These are phyloP conservation scores for Posidonia australis DNA, from an alignment of 106 monocot genomes.

Conservation along the genomic window DNA sequence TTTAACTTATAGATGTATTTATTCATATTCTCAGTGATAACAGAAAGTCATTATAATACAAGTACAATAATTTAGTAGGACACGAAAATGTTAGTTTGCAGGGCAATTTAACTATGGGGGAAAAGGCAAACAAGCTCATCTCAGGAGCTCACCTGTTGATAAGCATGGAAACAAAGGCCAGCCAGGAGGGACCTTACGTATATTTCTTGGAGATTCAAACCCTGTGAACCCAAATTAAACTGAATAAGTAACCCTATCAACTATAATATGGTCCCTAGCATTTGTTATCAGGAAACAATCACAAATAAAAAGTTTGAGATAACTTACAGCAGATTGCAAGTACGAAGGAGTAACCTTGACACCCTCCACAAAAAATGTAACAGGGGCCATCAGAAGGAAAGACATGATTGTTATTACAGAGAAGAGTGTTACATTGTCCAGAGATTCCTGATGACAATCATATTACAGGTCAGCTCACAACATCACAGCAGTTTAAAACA, in stretches of 20 bases:
- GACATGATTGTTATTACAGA: constrained; percentile 89
- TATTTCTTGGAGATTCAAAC: constrained; percentile 64
- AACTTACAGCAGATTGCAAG: constrained; percentile 63
- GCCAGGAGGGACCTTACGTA: constrained; percentile 63
- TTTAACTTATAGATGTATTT: too few relatives aligned
- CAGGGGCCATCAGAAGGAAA: constrained; percentile 46
- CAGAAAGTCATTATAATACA: too few relatives aligned
- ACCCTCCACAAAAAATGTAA: constrained; percentile 57
- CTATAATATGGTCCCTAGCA: neutral
- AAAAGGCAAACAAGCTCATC: too few relatives aligned
- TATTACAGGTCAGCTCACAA: neutral
- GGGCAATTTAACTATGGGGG: too few relatives aligned
- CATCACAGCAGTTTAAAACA: neutral
- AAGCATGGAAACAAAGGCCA: constrained; percentile 85
- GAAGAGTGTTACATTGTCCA: constrained; percentile 95
- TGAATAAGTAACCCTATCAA: neutral
- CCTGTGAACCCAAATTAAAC: constrained; percentile 21
- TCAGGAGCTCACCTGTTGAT: constrained; percentile 63
- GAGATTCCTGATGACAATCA: constrained; percentile 59
- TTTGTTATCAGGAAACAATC: neutral
- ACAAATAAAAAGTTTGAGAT: neutral
- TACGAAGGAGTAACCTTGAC: constrained; percentile 68
- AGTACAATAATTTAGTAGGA: too few relatives aligned
- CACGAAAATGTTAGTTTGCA: too few relatives aligned
- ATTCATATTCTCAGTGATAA: too few relatives aligned